These are phyloP conservation scores for Mangifera indica DNA, from an alignment of 345 rosid genomes.

Conservation along the genomic window DNA sequence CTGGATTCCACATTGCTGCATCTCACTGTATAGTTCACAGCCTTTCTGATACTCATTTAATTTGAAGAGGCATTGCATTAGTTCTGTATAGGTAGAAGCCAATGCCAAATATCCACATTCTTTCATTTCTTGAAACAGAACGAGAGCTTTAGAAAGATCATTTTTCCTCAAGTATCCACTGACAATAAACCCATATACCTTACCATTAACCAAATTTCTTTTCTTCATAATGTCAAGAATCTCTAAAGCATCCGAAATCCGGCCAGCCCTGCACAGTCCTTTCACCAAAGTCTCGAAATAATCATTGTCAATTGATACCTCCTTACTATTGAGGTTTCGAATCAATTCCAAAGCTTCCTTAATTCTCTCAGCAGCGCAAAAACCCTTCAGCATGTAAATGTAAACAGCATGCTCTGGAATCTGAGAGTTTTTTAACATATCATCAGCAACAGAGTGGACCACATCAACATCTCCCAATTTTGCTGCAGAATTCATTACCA, in stretches of 20 bases:
- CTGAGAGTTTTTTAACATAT: constrained; percentile 52
- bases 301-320: constrained; percentile 37
- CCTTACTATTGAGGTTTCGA: constrained; percentile 54
- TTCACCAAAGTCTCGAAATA: constrained; percentile 64
- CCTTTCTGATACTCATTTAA: constrained; percentile 53
- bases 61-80: constrained; percentile 65
- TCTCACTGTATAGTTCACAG: constrained; percentile 54
- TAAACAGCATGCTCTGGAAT: constrained; percentile 53
- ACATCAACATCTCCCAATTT: constrained; percentile 46
- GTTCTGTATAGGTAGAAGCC: constrained; percentile 59
- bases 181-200: constrained; percentile 53
- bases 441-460: constrained; percentile 53
- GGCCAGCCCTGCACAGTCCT: constrained; percentile 67
- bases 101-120: constrained; percentile 45
- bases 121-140: constrained; percentile 51
- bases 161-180: constrained; percentile 61
- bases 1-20: constrained; percentile 57
- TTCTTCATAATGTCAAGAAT: constrained; percentile 68
- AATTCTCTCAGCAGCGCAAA: constrained; percentile 67
- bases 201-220: constrained; percentile 41
- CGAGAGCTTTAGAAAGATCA: constrained; percentile 55
- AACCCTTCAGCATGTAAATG: constrained; percentile 57
- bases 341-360: constrained; percentile 69
- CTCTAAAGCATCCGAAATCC: constrained; percentile 73
- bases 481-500: constrained; percentile 48